Evolutionary conservation across 495 filamentous ascomycete genomes (phyloP), one percentile per base, ranked within the genome.

Genomic region (Aspergillus campestris): DNA sequence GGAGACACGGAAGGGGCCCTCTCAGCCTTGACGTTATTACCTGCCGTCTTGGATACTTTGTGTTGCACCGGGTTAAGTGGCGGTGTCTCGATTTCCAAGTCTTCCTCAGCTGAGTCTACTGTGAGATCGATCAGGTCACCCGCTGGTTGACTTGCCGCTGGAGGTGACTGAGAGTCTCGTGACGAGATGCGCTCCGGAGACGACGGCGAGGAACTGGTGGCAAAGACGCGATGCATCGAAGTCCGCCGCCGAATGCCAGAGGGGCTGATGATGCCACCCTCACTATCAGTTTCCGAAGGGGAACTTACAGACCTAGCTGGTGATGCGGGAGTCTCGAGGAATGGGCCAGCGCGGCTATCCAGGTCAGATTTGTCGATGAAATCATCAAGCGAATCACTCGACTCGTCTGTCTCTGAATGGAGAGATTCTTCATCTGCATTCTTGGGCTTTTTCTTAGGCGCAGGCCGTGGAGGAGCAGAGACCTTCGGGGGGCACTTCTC

Each of bases 401-500:
- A 48, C 32, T 66, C 60, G 15, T 60, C 60, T 4, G 61, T 56
- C 5, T 59, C 58, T 29, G 57, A 60, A 15, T 47, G 28, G 15
- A 62, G 55, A 41, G 47, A 64, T 51, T 74, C 71, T 41, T 80
- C 75, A 24, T 73, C 77, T 9, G 41, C 52, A 9, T 45, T 36
- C 12, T 41, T 47, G 18, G 43, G 44, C 12, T 50, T 43, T 53
- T n/a, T 28, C 44, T 27, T 38, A 12, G 47, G 49, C 38, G 49
- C 40, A 14, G 44, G 49, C 31, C 62, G 67, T 7, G 66, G 53
- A 8, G 53, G 47, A 5, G 43, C 43, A 0, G 60, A 38, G 34
- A 65, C 52, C 44, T 66, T 80, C 7, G 71, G 67, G 0, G 84
- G 84, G 36, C 67, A 69, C 5, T 43, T 52, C 2, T 70, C 60